Conservation (phyloP, 2,329 filamentous ascomycete species). For the Amesomyces nigricolor region DNA sequence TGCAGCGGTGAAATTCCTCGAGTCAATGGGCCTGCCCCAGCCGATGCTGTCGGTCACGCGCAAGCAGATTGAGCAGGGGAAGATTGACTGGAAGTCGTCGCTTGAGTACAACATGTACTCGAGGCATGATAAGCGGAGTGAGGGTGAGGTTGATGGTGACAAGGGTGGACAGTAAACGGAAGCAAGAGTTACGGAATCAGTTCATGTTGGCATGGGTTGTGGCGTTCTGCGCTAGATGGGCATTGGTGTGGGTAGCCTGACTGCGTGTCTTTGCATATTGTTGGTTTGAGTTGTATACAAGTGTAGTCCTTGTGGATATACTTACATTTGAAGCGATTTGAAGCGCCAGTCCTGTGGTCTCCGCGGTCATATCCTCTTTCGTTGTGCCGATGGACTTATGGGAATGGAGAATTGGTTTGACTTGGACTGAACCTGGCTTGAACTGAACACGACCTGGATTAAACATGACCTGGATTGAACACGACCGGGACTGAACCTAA, state of each 20-base stretch:
- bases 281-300: neutral
- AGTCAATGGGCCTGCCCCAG: constrained; percentile 61
- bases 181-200: neutral
- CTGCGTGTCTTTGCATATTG: neutral
- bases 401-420: no score
- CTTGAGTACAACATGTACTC: constrained; percentile 59
- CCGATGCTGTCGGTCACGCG: constrained; percentile 53
- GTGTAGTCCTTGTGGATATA: neutral
- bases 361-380: no score
- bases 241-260: neutral
- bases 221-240: constrained; percentile 6
- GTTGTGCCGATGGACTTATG: no score
- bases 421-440: no score
- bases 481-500: no score
- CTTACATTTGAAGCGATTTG: neutral
- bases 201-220: neutral
- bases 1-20: constrained; percentile 52
- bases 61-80: constrained; percentile 55
- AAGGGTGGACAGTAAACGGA: neutral
- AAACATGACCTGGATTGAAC: no score
- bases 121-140: constrained; percentile 48
- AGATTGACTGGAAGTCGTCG: constrained; percentile 51
- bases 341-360: no score
- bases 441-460: no score
- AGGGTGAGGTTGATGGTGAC: constrained; percentile 27